phyloP scores from a whole-genome alignment of 805 yeast species.

The Allodekkera sacchari region DNA sequence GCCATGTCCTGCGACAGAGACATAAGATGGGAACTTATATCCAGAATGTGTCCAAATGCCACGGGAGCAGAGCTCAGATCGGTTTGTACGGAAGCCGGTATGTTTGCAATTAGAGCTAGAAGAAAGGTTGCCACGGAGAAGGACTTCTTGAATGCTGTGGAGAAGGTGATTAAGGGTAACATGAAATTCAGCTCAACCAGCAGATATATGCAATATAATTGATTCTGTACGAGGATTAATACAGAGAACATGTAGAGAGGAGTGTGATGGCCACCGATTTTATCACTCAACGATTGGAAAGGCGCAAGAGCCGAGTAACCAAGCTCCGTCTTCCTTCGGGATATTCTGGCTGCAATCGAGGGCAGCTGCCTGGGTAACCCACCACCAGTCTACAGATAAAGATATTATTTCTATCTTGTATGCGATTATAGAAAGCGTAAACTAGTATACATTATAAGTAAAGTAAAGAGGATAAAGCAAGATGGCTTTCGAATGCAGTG shows the following conservation, averaged over 20 bases:
- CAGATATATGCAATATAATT: slow-evolving; percentile 97
- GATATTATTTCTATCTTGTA: background rate
- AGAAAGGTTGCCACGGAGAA: slow-evolving; percentile 97
- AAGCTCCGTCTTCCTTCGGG: no score
- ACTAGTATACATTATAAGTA: slow-evolving; percentile 1
- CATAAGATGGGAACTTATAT: slow-evolving; percentile 96
- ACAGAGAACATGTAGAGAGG: background rate
- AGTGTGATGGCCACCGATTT: background rate
- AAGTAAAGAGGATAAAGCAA: background rate
- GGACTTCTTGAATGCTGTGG: slow-evolving; percentile 96
- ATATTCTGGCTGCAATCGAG: no score
- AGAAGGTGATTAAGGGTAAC: slow-evolving; percentile 97
- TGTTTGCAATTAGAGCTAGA: slow-evolving; percentile 98
- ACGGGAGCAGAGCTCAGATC: slow-evolving; percentile 99
- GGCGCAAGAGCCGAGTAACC: no score
- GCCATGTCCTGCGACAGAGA: slow-evolving; percentile 97
- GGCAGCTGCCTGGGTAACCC: no score
- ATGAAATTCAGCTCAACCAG: slow-evolving; percentile 95
- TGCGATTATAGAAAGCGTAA: no score
- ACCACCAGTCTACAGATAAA: no score
- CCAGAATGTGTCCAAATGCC: slow-evolving; percentile 94
- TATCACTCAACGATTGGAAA: no score
- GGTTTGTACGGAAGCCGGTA: slow-evolving; percentile 98
- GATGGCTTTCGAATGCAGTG: no score
- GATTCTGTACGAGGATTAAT: slow-evolving; percentile 8